Conservation (phyloP, 163 green algal species). For the Chlamydomonas reinhardtii region DNA sequence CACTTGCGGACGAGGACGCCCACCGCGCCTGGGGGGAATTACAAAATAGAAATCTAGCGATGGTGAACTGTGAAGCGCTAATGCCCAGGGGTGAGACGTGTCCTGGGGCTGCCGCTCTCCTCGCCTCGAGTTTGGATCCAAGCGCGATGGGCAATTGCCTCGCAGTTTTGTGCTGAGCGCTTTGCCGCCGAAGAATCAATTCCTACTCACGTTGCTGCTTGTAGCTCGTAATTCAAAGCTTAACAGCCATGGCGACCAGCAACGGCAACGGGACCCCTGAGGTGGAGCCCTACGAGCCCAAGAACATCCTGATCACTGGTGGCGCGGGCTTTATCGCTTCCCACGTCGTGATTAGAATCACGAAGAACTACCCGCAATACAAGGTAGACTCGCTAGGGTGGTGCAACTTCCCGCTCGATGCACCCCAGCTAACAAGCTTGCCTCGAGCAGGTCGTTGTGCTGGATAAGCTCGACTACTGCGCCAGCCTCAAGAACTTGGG, state of each 20-base stretch:
- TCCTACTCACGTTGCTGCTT: background rate
- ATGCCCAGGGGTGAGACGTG: no score
- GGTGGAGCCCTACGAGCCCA: slow-evolving; percentile 52
- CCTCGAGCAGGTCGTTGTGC: slow-evolving; percentile 84
- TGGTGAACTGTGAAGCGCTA: no score
- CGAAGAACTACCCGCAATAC: slow-evolving; percentile 86
- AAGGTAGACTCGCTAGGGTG: slow-evolving; percentile 69
- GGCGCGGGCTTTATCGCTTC: slow-evolving; percentile 95
- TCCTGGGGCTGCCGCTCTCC: no score
- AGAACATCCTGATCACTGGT: slow-evolving; percentile 68
- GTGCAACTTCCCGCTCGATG: background rate
- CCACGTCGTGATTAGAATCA: slow-evolving; percentile 86
- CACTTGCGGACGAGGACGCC: no score
- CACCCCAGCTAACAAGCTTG: no score
- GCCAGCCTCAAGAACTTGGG: slow-evolving; percentile 89
- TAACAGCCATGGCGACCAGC: background rate
- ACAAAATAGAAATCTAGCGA: no score
- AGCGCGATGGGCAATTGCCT: no score
- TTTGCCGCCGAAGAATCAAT: no score
- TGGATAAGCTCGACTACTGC: slow-evolving; percentile 99
- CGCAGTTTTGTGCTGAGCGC: no score
- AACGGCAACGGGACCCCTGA: background rate
- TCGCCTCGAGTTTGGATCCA: no score
- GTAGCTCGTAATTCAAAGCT: background rate
- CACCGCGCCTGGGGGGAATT: no score